A percentile compares a stretch with the other conserved stretches of the same genome.
These are phyloP conservation scores for Cladosporium sphaerospermum DNA, from an alignment of 2,329 filamentous ascomycete genomes.

Conservation along the genomic window DNA sequence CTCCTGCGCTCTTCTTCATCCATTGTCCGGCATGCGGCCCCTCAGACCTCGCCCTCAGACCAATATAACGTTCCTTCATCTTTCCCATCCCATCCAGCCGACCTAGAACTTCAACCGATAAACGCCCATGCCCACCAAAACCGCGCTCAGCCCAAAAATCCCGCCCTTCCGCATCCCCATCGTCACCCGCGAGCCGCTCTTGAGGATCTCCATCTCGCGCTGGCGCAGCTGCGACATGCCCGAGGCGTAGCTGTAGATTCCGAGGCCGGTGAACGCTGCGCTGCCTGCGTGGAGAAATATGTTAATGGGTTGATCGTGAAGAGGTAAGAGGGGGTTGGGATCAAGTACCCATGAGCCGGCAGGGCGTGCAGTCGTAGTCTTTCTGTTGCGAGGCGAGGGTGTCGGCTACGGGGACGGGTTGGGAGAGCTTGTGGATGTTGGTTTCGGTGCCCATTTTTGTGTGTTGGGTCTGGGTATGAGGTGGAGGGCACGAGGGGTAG, in stretches of 20 bases:
- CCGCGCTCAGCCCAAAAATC: slow-evolving; percentile 35
- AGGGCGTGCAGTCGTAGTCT: slow-evolving; percentile 14
- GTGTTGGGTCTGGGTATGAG: neutral
- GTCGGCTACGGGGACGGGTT: slow-evolving; percentile 2
- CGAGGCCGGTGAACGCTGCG: slow-evolving; percentile 41
- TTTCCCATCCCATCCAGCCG: too few species aligned
- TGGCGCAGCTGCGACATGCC: slow-evolving; percentile 40
- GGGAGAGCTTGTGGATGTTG: slow-evolving; percentile 2
- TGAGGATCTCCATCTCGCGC: slow-evolving; percentile 36
- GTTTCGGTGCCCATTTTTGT: neutral
- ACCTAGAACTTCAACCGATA: slow-evolving; percentile 33
- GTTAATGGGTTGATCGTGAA: neutral
- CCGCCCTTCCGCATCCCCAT: slow-evolving; percentile 35
- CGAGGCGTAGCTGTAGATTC: slow-evolving; percentile 41
- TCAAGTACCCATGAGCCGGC: slow-evolving; percentile 13
- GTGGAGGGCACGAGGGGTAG: neutral
- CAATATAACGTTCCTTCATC: too few species aligned
- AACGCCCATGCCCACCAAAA: slow-evolving; percentile 39
- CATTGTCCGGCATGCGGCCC: too few species aligned
- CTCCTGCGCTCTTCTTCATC: too few species aligned
- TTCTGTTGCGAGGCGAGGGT: slow-evolving; percentile 12
- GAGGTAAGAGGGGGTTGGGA: too few species aligned
- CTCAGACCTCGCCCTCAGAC: neutral
- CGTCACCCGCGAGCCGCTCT: slow-evolving; percentile 37
- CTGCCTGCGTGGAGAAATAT: slow-evolving; percentile 29